Conservation (phyloP, 129 eudicot species). For the Flaveria sonorensis region DNA sequence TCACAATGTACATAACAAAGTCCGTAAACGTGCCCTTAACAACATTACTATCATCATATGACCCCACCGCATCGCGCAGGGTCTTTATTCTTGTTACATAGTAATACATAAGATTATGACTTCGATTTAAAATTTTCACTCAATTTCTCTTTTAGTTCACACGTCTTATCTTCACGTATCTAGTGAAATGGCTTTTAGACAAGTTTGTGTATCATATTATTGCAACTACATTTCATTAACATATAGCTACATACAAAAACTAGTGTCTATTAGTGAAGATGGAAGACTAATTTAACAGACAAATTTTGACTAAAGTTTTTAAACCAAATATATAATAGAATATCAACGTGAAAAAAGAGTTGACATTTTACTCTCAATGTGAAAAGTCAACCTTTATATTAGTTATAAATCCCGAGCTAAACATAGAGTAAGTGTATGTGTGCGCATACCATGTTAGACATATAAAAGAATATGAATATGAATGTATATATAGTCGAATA, state of each 20-base stretch:
- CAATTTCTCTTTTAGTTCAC: neutral
- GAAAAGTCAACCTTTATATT: conserved; percentile 17
- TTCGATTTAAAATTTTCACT: neutral
- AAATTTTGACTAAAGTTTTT: neutral
- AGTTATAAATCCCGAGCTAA: neutral
- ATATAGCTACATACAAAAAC: neutral
- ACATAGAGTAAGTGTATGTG: neutral
- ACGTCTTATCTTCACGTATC: no score
- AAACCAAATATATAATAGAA: neutral
- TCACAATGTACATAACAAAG: no score
- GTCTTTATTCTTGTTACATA: neutral
- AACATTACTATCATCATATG: no score
- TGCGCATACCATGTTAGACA: neutral
- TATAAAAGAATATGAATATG: neutral
- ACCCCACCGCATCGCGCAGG: no score
- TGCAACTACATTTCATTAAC: neutral
- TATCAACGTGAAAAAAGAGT: neutral
- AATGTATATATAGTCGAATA: neutral
- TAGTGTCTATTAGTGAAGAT: neutral
- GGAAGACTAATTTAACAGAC: neutral
- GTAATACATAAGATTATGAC: neutral
- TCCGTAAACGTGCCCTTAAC: no score
- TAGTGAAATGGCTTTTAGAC: no score
- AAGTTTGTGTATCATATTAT: neutral
- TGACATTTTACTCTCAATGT: neutral